Base-by-base conservation (phyloP, 2,329 filamentous ascomycete species). In the Colletotrichum agaves region DNA sequence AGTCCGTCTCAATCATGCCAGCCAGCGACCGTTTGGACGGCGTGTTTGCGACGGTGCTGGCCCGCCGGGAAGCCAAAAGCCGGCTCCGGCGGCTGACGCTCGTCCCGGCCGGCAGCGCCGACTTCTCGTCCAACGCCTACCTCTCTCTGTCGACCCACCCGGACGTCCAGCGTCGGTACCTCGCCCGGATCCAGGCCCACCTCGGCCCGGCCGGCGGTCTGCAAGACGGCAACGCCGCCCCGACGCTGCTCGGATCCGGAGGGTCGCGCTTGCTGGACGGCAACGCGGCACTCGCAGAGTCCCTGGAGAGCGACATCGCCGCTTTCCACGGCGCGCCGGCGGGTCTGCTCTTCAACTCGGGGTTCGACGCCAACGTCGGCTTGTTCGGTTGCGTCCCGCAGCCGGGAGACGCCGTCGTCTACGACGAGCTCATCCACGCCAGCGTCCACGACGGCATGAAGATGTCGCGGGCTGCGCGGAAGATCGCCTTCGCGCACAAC, bases 81-180 rank as follows among this genome's bases (percentile, higher is more conserved):
- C 80, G 77, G 59, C 77, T 84, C 7, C 82, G 85, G n/a, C 76
- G 74, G 5, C 74, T 87, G 17, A 85, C 78, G 1, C 75, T 91
- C 3, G 87, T 90, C 3, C 91, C 91, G 0, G 85, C 90, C 1
- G 88, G 85, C 19, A 91, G 88, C 21, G 87, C 90, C 55, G 93
- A 97, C 79, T 92, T 97, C 74, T 90, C 90, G 21, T 94, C 93
- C 74, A 91, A 94, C 76, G 88, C 87, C 62, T 91, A 96, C 75
- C 93, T 97, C 66, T 93, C 94, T 55, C 90, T 94, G 5, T 90
- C 92, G 1, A 76, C 75, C 3, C 75, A 80, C 37, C 74, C 78
- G 0, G 75, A 74, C 13, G 61, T 87, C 7, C 90, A 91, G 78
- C 85, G 89, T 74, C 90, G 87, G 7, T 94, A 90, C 75, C 83